A percentile compares a stretch with the other conserved stretches of the same genome.
These are phyloP conservation scores for Pseudocercospora macadamiae DNA, from an alignment of 2,329 filamentous ascomycete species.

Conservation along the genomic window DNA sequence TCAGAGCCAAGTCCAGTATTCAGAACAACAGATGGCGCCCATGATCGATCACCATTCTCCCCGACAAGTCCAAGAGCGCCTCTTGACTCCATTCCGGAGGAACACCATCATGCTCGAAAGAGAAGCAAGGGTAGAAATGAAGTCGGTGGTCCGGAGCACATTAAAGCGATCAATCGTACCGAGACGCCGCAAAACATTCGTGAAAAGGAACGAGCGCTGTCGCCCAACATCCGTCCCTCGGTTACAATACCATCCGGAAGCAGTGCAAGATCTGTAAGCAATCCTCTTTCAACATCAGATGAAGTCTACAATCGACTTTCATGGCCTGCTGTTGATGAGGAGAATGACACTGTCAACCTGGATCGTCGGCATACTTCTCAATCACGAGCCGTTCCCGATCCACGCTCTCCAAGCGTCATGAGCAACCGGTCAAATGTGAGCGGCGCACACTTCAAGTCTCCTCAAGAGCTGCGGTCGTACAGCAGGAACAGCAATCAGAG, in stretches of 20 bases:
- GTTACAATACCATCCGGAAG: slow-evolving; percentile 12
- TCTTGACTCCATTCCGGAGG: slow-evolving; percentile 50
- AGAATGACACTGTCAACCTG: slow-evolving; percentile 48
- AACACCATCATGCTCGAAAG: slow-evolving; percentile 36
- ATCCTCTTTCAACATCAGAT: slow-evolving; percentile 38
- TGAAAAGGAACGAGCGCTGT: slow-evolving; percentile 33
- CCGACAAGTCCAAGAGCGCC: slow-evolving; percentile 34
- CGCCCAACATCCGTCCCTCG: slow-evolving; percentile 19
- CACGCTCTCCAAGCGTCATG: slow-evolving; percentile 45
- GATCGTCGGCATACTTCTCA: slow-evolving; percentile 38
- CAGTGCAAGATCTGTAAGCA: slow-evolving; percentile 24
- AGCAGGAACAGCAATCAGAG: slow-evolving; percentile 57
- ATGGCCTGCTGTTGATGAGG: slow-evolving; percentile 50
- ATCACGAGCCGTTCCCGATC: slow-evolving; percentile 30
- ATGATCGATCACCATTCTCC: slow-evolving; percentile 22
- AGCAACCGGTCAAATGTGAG: slow-evolving; percentile 51
- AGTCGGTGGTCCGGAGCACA: slow-evolving; percentile 46
- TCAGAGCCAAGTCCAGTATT: slow-evolving; percentile 6
- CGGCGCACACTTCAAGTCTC: slow-evolving; percentile 44
- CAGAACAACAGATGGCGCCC: slow-evolving; percentile 6
- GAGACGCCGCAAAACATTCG: slow-evolving; percentile 47
- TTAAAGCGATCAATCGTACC: slow-evolving; percentile 46
- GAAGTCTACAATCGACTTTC: slow-evolving; percentile 38
- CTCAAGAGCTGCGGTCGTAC: slow-evolving; percentile 60
- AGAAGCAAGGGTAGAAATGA: slow-evolving; percentile 48